Evolutionary conservation across 148 eudicot species (phyloP), one percentile per base, ranked within the genome.

Genomic region (Diospyros kaki): DNA sequence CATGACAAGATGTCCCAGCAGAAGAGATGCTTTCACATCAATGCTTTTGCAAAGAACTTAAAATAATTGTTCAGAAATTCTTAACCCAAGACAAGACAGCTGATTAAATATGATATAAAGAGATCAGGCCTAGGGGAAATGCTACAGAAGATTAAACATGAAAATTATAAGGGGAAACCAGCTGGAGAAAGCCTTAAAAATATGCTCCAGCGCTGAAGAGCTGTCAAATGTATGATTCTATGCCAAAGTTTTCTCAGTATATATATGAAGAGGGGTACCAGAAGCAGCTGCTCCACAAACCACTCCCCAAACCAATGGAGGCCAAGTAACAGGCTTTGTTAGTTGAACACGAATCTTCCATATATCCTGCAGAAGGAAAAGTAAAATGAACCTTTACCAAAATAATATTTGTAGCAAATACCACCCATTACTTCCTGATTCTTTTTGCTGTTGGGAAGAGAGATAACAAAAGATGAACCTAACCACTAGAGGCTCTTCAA

Each of bases 231-330:
- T 28, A 28, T 28, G 28, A 28, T 28, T 28, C 28, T 28, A 28
- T 28, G 28, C 28, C 28, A 28, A 51, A 53, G 40, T 53, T 51
- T 64, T n/a, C 28, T 28, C 28, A 28, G 28, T 28, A 28, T 28
- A 28, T 28, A 28, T 28, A 28, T 28, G 28, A 28, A 69, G 42
- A 68, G 71, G 64, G 51, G 53, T 89, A 94, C 98, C 98, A 72
- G 98, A 94, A 44, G 98, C 97, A 68, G 98, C 97, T 81, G 98
- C 98, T 81, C 98, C 98, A 85, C 98, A 94, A 69, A 94, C 94
- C 65, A 94, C 97, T 81, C 98, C 98, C 98, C 98, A 94, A 45
- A 94, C 75, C 80, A 94, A 84, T 38, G 97, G 98, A 79, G 98
- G 98, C 98, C 98, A 92, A 59, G 98, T 94, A 64, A 94, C 96